These are phyloP conservation scores for Escovopsis sp. DNA, from an alignment of 2,329 filamentous ascomycete genomes.

Conservation along the genomic window DNA sequence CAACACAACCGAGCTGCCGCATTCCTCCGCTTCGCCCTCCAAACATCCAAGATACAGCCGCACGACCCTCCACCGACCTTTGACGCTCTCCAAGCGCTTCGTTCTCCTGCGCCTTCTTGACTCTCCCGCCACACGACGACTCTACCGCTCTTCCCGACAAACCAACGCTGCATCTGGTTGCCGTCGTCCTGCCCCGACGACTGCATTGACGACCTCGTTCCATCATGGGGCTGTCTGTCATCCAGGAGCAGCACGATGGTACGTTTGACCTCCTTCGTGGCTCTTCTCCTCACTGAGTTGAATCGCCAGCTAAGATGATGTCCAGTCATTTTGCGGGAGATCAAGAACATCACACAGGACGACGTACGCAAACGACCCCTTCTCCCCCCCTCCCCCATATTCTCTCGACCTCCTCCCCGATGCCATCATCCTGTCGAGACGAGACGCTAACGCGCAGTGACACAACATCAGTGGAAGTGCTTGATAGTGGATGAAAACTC, in stretches of 20 bases:
- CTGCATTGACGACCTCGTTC: slow-evolving; percentile 4
- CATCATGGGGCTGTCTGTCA: slow-evolving; percentile 71
- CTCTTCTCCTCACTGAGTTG: too few relatives aligned
- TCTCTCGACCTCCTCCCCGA: background rate
- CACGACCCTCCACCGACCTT: too few relatives aligned
- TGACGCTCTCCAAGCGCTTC: too few relatives aligned
- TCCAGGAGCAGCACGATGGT: slow-evolving; percentile 60
- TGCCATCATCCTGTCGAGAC: background rate
- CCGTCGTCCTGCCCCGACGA: slow-evolving; percentile 4
- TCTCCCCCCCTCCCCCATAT: background rate
- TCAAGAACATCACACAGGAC: slow-evolving; percentile 64
- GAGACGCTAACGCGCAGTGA: slow-evolving; percentile 5
- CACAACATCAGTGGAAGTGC: slow-evolving; percentile 70
- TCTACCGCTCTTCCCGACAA: background rate
- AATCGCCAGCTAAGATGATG: slow-evolving; percentile 9
- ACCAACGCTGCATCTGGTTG: background rate
- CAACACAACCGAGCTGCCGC: too few relatives aligned
- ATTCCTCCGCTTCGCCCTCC: too few relatives aligned
- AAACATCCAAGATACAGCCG: too few relatives aligned
- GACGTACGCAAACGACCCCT: slow-evolving; percentile 44
- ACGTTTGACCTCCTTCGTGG: background rate
- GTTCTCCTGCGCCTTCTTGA: too few relatives aligned
- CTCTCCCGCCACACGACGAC: background rate
- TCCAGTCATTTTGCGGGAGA: slow-evolving; percentile 27
- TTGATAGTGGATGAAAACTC: slow-evolving; percentile 76